phyloP scores from a whole-genome alignment of 164 flowering plant genomes.

The Euptelea pleiosperma region DNA sequence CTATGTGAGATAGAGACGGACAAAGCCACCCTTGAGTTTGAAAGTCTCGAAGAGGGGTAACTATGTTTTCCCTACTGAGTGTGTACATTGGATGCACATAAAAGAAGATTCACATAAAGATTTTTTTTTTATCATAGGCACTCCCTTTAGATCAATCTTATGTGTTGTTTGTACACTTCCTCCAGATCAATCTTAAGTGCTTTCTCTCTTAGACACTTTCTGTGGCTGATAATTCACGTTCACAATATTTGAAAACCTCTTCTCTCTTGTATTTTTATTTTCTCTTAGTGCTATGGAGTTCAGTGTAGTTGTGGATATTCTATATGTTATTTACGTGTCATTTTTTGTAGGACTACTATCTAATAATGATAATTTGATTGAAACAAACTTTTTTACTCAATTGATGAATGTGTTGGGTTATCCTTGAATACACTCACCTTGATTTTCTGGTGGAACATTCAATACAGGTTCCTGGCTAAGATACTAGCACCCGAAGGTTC shows the following conservation, averaged over 20 bases:
- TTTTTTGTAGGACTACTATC: not conserved
- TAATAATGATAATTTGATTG: not conserved
- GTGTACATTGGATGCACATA: too few species aligned
- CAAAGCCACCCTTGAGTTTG: conserved; percentile 94
- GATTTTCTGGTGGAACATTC: conserved; percentile 15
- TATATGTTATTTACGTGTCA: not conserved
- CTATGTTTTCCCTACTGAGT: conserved; percentile 1
- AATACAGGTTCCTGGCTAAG: conserved; percentile 63
- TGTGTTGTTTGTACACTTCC: too few species aligned
- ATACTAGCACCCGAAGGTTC: conserved; percentile 90
- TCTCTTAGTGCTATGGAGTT: not conserved
- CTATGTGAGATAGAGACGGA: conserved; percentile 96
- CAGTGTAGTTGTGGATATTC: not conserved
- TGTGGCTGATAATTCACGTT: too few species aligned
- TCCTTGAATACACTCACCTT: not conserved
- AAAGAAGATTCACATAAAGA: too few species aligned
- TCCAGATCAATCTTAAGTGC: too few species aligned
- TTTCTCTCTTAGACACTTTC: too few species aligned
- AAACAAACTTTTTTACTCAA: not conserved
- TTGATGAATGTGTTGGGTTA: not conserved
- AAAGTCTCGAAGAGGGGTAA: conserved; percentile 96
- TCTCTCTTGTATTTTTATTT: not conserved
- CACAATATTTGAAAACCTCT: too few species aligned
- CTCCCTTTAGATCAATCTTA: too few species aligned
- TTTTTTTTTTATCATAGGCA: too few species aligned